Conservation (phyloP, 2,329 filamentous ascomycete genomes). For the Didymella exigua region DNA sequence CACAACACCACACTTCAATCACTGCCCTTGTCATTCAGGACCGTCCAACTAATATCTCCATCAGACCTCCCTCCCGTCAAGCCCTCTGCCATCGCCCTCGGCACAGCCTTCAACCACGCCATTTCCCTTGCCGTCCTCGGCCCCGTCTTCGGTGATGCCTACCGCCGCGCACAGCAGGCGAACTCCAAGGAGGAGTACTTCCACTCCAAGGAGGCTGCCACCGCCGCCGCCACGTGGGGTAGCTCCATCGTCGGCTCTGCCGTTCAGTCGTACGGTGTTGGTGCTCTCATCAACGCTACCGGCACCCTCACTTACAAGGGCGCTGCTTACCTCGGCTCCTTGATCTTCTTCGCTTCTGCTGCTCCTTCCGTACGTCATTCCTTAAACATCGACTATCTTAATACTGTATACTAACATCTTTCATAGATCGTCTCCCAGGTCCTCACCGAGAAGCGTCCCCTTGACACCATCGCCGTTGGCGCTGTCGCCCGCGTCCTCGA, state of each 20-base stretch:
- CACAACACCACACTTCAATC: conserved; percentile 10
- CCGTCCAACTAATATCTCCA: conserved; percentile 29
- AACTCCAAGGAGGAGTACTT: conserved; percentile 98
- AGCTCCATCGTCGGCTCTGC: conserved; percentile 88
- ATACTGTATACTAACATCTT: conserved; percentile 24
- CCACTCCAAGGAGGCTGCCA: conserved; percentile 87
- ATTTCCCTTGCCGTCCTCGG: conserved; percentile 84
- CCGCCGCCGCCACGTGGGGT: conserved; percentile 86
- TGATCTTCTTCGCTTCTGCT: conserved; percentile 91
- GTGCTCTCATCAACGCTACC: conserved; percentile 85
- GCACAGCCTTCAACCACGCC: conserved; percentile 93
- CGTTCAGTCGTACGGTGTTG: conserved; percentile 87
- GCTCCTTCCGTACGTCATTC: conserved; percentile 75
- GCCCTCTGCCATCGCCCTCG: conserved; percentile 96
- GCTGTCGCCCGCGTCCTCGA: conserved; percentile 85
- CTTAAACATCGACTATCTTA: not conserved
- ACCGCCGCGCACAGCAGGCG: conserved; percentile 86
- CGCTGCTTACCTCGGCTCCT: conserved; percentile 85
- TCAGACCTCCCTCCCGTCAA: conserved; percentile 82
- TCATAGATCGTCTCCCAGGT: conserved; percentile 83
- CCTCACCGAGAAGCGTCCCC: conserved; percentile 86
- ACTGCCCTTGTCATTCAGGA: no score
- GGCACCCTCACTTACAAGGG: conserved; percentile 97
- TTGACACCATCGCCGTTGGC: conserved; percentile 88
- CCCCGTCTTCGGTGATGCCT: conserved; percentile 91